phyloP scores from a whole-genome alignment of 306 rosid species.

The Gleditsia sinensis region DNA sequence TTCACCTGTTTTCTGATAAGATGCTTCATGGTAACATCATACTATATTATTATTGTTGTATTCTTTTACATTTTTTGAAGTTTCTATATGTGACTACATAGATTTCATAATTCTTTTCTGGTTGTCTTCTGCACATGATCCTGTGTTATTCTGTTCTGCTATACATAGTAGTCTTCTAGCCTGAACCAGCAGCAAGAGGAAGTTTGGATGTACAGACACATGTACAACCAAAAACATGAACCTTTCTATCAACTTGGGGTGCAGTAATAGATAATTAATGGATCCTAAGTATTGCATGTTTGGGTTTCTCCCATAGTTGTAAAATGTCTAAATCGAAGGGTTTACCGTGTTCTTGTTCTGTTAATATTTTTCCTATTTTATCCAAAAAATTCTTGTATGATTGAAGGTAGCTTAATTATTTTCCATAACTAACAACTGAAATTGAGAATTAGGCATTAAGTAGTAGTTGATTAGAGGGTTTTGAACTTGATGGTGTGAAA shows the following conservation, averaged over 20 bases:
- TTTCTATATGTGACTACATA: constrained; percentile 6
- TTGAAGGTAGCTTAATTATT: neutral
- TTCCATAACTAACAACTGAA: neutral
- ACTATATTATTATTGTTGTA: constrained; percentile 19
- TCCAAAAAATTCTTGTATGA: neutral
- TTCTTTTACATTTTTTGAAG: constrained; percentile 5
- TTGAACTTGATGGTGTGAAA: neutral
- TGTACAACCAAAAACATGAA: neutral
- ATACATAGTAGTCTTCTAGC: neutral
- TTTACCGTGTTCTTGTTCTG: neutral
- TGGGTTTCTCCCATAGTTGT: constrained; percentile 3
- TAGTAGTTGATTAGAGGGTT: neutral
- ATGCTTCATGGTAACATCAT: constrained; percentile 85
- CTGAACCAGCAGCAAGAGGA: neutral
- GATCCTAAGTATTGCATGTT: neutral
- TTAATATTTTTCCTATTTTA: neutral
- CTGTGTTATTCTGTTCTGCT: neutral
- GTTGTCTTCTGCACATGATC: constrained; percentile 13
- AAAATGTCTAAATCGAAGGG: neutral
- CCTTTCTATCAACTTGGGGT: constrained; percentile 11
- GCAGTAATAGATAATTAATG: neutral
- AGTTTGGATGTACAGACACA: neutral
- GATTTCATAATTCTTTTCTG: neutral
- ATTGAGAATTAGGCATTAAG: neutral
- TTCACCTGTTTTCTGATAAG: constrained; percentile 92